Percentiles rank a stretch among this genome's conserved stretches.
Evolutionary conservation across 2,329 filamentous ascomycete species (phyloP).

Genomic region (Lecanicillium sp.): DNA sequence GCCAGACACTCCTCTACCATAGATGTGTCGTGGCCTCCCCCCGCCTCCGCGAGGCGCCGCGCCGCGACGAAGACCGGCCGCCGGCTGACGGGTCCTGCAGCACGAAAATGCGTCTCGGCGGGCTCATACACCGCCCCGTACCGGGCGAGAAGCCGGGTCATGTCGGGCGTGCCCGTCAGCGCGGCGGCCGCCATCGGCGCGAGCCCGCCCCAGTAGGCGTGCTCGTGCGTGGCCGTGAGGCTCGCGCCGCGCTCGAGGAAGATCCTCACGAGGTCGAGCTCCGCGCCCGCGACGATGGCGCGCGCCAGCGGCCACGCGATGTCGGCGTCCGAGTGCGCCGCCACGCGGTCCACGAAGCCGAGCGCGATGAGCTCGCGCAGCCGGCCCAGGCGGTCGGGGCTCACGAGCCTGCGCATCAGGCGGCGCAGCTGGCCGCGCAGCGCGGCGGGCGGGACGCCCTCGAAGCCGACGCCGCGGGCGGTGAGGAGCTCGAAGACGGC

Average conservation of each 20-base stretch:
- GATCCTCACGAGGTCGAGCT: neutral
- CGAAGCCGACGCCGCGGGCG: neutral
- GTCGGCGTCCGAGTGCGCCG: neutral
- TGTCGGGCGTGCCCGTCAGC: neutral
- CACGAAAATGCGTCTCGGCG: neutral
- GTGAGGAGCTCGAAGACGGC: neutral
- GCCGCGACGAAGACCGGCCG: slow-evolving; percentile 3
- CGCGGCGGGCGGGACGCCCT: neutral
- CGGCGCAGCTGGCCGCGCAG: neutral
- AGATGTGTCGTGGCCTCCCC: neutral
- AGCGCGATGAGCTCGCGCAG: neutral
- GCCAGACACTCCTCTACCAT: neutral
- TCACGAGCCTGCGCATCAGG: neutral
- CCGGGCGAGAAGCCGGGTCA: neutral
- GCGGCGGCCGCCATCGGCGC: slow-evolving; percentile 3
- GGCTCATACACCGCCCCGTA: neutral
- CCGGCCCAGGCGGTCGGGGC: neutral
- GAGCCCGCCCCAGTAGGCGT: neutral
- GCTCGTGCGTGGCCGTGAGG: neutral
- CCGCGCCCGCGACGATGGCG: slow-evolving; percentile 2
- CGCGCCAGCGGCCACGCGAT: slow-evolving; percentile 4
- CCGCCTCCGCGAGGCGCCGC: neutral
- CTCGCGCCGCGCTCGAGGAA: neutral
- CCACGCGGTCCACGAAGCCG: neutral
- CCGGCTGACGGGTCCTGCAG: neutral